These are phyloP conservation scores for Paulownia fortunei DNA, from an alignment of 257 asterid genomes.

Conservation along the genomic window DNA sequence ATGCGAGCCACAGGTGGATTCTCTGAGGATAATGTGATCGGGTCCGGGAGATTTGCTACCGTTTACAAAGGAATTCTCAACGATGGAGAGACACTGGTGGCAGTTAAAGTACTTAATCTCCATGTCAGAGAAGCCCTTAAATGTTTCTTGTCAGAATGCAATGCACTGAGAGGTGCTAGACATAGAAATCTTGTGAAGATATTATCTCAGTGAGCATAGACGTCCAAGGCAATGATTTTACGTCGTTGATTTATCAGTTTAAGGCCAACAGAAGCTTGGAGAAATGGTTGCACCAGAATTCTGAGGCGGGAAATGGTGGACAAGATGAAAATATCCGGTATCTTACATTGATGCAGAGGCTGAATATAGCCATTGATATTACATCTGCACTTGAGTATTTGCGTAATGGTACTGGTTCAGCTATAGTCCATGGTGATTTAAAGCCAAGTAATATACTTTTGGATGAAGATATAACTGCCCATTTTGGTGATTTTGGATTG, in stretches of 20 bases:
- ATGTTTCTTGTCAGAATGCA: slow-evolving; percentile 38
- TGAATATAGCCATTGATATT: slow-evolving; percentile 34
- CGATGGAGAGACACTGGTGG: slow-evolving; percentile 18
- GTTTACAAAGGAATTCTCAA: slow-evolving; percentile 37
- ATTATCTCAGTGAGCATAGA: slow-evolving; percentile 26
- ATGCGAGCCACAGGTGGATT: slow-evolving; percentile 35
- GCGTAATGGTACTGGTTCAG: slow-evolving; percentile 11
- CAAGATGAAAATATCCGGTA: not conserved
- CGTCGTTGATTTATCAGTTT: slow-evolving; percentile 36
- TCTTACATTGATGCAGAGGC: slow-evolving; percentile 33
- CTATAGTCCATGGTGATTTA: slow-evolving; percentile 24
- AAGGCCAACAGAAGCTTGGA: slow-evolving; percentile 39
- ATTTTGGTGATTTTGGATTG: slow-evolving; percentile 36
- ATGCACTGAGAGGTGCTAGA: slow-evolving; percentile 33
- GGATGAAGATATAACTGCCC: slow-evolving; percentile 33
- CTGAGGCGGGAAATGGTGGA: not conserved
- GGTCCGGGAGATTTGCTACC: slow-evolving; percentile 35
- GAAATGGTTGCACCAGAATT: slow-evolving; percentile 32
- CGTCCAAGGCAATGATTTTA: slow-evolving; percentile 34
- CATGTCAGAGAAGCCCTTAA: slow-evolving; percentile 23
- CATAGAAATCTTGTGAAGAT: slow-evolving; percentile 43
- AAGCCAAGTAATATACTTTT: slow-evolving; percentile 37
- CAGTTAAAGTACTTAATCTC: slow-evolving; percentile 44
- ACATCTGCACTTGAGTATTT: slow-evolving; percentile 36
- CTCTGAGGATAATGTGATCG: slow-evolving; percentile 34